Evolutionary conservation across 495 filamentous ascomycete species (phyloP), one percentile per base, ranked within the genome.

Genomic region (Penicillium subrubescens): DNA sequence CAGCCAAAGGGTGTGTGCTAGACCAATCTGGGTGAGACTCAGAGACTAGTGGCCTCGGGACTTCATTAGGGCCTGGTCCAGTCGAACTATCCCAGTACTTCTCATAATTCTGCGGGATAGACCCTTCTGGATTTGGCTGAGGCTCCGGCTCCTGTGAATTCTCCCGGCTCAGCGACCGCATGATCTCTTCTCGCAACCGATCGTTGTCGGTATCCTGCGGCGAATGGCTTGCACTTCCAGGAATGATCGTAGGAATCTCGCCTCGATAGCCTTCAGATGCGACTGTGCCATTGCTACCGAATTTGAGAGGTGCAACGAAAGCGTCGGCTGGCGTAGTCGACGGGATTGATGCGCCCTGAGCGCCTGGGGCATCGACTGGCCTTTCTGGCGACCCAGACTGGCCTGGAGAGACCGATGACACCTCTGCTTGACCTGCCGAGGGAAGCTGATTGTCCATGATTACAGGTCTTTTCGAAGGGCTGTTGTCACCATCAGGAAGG

Each of bases 161-260:
- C 55, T 81, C 72, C 11, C 87, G 83, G 67, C 84, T 92, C 14
- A 95, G 75, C n/a, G 87, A 90, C 39, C 85, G 86, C 29, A 93
- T 90, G 37, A 96, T 96, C 66, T 96, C 93, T 65, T 92, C 89
- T 33, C 89, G 79, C 55, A 96, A 75, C 57, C 87, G 83, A 62
- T 96, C 93, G 67, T 84, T 94, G 66, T 96, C 91, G 37, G 88
- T 84, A 58, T 92, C 83, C 54, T 89, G 81, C 14, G 82, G 75
- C 1, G 81, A 84, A 19, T 80, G 76, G 6, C 87, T 83, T 5
- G 86, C 84, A 56, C 86, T 88, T 8, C 82, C 79, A 15, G 86
- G 83, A 10, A 85, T 68, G 3, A 86, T 82, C 25, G 81, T 75
- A 37, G 87, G 82, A 46, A 79, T 68, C 5, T 69, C 63, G 25